A percentile compares a stretch with the other conserved stretches of the same genome.
Conservation (phyloP, 140 eudicot genomes). For the Ambrosia hybrid region DNA sequence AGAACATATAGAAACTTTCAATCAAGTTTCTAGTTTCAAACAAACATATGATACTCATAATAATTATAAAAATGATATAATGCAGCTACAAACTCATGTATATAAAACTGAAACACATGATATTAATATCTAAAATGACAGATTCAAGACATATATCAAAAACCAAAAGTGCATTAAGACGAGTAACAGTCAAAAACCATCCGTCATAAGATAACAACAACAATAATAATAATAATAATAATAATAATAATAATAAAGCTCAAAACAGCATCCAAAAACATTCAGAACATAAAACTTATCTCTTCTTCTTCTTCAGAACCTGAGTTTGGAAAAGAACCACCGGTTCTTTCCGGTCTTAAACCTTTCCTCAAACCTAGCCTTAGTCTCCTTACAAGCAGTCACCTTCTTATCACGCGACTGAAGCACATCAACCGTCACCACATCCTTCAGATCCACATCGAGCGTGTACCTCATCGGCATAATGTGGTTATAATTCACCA, state of each 20-base stretch:
- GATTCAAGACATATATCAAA: neutral
- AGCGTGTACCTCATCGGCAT: conserved; percentile 16
- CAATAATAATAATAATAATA: too few species aligned
- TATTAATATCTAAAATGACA: neutral
- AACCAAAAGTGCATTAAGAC: neutral
- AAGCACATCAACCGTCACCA: neutral
- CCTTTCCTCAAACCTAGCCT: conserved; percentile 12
- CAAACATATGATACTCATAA: too few species aligned
- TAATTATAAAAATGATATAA: too few species aligned
- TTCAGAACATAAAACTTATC: neutral
- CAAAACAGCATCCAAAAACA: neutral
- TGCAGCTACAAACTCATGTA: neutral
- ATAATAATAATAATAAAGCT: neutral
- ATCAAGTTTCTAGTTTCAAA: too few species aligned
- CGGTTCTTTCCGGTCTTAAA: conserved; percentile 4
- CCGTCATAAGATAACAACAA: neutral
- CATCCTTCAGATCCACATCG: conserved; percentile 13
- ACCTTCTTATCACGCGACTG: conserved; percentile 16
- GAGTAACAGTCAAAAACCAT: neutral
- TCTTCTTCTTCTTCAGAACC: neutral
- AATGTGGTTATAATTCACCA: conserved; percentile 13
- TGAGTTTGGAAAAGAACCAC: conserved; percentile 14
- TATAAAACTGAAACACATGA: neutral
- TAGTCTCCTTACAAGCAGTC: conserved; percentile 10
- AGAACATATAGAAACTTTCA: too few species aligned